phyloP scores from a whole-genome alignment of 371 early-diverging fungal genomes.

The Batkoa obscura region DNA sequence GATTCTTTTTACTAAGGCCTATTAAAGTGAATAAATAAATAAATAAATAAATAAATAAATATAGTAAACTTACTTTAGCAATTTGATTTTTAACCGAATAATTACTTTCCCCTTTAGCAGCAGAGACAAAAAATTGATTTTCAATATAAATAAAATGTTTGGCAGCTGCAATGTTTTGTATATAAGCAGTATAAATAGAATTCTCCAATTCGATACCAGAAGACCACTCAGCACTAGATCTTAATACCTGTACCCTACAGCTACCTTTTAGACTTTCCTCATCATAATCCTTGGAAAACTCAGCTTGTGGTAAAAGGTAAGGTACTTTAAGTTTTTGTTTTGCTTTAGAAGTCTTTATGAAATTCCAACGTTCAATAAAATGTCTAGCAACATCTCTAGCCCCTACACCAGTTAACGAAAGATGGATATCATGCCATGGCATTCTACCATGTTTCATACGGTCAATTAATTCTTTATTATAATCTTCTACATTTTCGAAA shows the following conservation, averaged over 20 bases:
- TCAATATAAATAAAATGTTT: constrained; percentile 86
- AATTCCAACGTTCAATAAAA: constrained; percentile 88
- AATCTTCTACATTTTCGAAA: not conserved
- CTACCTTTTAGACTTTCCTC: constrained; percentile 14
- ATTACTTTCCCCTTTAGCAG: constrained; percentile 8
- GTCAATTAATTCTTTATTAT: not conserved
- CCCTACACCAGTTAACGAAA: constrained; percentile 17
- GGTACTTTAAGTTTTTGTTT: constrained; percentile 35
- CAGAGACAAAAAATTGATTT: constrained; percentile 80
- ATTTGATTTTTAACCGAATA: constrained; percentile 10
- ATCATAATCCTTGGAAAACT: constrained; percentile 27
- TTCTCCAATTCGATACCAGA: constrained; percentile 28
- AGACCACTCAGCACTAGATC: constrained; percentile 49
- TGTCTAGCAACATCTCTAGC: constrained; percentile 72
- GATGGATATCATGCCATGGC: constrained; percentile 93
- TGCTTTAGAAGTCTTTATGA: constrained; percentile 48
- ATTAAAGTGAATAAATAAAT: no score
- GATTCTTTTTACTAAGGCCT: constrained; percentile 64
- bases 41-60: not conserved
- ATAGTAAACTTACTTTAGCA: constrained; percentile 7
- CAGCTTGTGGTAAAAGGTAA: constrained; percentile 62
- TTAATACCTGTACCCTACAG: constrained; percentile 44
- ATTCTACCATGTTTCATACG: constrained; percentile 30
- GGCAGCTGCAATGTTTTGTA: constrained; percentile 45
- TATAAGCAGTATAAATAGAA: constrained; percentile 74